Conservation (phyloP, 257 asterid species). For the Solanum arcanum region DNA sequence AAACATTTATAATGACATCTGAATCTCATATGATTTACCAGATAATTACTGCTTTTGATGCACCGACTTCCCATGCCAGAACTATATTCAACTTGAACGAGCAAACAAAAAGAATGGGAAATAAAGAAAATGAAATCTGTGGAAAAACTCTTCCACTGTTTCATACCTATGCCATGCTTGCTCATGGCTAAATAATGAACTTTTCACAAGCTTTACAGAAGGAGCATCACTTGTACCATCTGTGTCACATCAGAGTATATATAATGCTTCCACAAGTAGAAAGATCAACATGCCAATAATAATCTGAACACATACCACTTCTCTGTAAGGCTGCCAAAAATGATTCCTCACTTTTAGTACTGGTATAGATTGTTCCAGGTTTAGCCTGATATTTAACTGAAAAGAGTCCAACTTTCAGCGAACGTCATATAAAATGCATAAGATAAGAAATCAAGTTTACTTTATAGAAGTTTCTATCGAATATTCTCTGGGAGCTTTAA, state of each 20-base stretch:
- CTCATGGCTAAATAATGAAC: conserved; percentile 89
- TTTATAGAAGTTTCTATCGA: neutral
- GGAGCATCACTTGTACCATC: conserved; percentile 59
- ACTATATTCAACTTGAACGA: neutral
- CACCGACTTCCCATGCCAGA: neutral
- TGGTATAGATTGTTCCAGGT: conserved; percentile 71
- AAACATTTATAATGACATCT: neutral
- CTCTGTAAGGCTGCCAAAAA: conserved; percentile 75
- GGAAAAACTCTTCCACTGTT: neutral
- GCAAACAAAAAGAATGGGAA: neutral
- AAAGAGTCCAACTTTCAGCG: neutral
- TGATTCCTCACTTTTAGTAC: conserved; percentile 87
- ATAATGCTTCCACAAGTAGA: conserved; percentile 3
- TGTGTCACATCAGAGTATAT: conserved; percentile 21
- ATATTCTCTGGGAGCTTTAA: neutral
- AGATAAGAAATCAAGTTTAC: neutral
- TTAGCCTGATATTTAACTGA: conserved; percentile 89
- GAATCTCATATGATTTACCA: neutral
- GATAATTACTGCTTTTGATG: neutral
- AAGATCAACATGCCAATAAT: conserved; percentile 11
- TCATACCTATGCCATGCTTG: conserved; percentile 99
- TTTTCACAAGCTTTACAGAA: conserved; percentile 71
- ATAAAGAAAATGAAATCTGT: neutral
- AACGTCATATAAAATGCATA: neutral
- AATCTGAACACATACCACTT: conserved; percentile 37